phyloP scores from a whole-genome alignment of 768 basidiomycete species.

The Pulveroboletus sp. region DNA sequence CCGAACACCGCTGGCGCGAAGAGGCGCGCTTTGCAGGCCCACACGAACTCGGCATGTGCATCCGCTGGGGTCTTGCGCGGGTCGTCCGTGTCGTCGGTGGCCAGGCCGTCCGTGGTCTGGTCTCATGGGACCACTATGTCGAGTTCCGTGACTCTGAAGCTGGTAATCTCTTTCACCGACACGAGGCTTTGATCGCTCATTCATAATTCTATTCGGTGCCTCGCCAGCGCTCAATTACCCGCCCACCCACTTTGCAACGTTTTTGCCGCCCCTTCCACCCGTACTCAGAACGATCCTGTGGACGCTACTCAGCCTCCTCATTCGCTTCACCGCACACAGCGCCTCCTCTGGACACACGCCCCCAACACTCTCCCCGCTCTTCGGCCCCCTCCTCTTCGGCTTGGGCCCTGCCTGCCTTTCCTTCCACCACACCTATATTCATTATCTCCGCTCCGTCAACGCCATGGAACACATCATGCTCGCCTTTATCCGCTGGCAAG shows the following conservation, averaged over 20 bases:
- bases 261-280: constrained; percentile 54
- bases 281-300: constrained; percentile 59
- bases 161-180: constrained; percentile 44
- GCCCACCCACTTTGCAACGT: constrained; percentile 65
- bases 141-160: constrained; percentile 82
- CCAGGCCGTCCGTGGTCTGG: constrained; percentile 74
- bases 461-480: constrained; percentile 95
- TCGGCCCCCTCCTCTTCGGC: constrained; percentile 88
- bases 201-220: constrained; percentile 18
- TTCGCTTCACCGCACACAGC: constrained; percentile 80
- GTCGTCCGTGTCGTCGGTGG: constrained; percentile 69
- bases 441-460: constrained; percentile 77
- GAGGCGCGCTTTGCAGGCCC: constrained; percentile 84
- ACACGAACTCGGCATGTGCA: constrained; percentile 86
- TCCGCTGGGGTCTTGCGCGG: constrained; percentile 89
- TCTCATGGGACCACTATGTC: constrained; percentile 83
- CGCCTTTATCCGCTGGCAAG: constrained; percentile 83
- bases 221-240: constrained; percentile 59
- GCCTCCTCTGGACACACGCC: constrained; percentile 88
- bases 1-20: constrained; percentile 64
- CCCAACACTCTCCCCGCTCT: constrained; percentile 83
- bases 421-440: constrained; percentile 57
- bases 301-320: constrained; percentile 76
- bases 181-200: constrained; percentile 21
- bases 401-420: constrained; percentile 52